A percentile compares a stretch with the other conserved stretches of the same genome.
Evolutionary conservation across 768 basidiomycete species (phyloP).

Genomic region (Lentinula lateritia): DNA sequence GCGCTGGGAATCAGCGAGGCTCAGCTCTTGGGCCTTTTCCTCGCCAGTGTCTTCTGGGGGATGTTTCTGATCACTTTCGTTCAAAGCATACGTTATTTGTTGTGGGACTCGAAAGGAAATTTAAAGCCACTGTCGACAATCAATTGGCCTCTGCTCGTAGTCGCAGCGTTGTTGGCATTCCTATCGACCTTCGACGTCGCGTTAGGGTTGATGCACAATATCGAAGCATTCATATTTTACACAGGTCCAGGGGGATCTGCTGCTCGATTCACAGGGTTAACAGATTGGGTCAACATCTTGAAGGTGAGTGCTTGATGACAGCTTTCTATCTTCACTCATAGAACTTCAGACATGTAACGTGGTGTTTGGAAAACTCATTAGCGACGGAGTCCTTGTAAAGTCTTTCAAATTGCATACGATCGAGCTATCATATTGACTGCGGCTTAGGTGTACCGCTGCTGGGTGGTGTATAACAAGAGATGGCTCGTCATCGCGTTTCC

Average conservation of each 20-base stretch:
- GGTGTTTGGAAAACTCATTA: conserved; percentile 6
- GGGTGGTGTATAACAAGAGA: conserved; percentile 7
- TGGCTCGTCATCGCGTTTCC: conserved; percentile 3
- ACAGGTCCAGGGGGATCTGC: conserved; percentile 9
- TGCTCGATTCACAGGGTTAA: conserved; percentile 3
- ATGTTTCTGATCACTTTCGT: conserved; percentile 5
- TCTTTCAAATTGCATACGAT: background rate
- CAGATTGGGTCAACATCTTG: conserved; percentile 12
- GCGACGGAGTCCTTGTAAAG: conserved; percentile 10
- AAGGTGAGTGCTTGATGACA: conserved; percentile 1
- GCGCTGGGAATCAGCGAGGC: conserved; percentile 1
- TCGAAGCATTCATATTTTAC: conserved; percentile 11
- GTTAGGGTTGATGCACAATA: conserved; percentile 6
- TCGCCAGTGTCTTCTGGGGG: conserved; percentile 5
- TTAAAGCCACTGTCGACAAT: background rate
- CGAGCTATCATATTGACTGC: background rate
- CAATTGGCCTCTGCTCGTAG: conserved; percentile 12
- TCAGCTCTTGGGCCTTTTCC: conserved; percentile 3
- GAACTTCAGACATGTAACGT: conserved; percentile 5
- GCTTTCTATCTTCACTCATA: background rate
- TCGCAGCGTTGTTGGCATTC: conserved; percentile 5
- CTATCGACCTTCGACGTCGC: conserved; percentile 12
- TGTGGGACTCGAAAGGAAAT: background rate
- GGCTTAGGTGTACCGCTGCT: conserved; percentile 12
- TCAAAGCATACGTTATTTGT: background rate